Evolutionary conservation across 2,329 filamentous ascomycete species (phyloP), one percentile per base, ranked within the genome.

Genomic region (Phyllosticta citribraziliensis): DNA sequence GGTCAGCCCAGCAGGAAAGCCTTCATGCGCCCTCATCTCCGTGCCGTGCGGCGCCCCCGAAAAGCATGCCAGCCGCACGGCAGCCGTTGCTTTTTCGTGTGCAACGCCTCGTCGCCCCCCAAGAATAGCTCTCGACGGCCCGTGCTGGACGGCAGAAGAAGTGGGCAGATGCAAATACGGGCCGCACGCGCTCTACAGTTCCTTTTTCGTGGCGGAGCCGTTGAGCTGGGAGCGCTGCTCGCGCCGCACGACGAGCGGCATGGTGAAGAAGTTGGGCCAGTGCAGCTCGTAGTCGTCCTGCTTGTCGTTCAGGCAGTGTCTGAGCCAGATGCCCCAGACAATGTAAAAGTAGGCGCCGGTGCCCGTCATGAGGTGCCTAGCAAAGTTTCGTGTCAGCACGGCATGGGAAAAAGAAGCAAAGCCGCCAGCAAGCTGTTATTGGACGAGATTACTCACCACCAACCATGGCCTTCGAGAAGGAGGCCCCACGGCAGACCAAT

Each of bases 341-440:
- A 95, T 90, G 70, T 93, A 91, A 70, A 87, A 88, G 73, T 95
- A 95, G 17, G 89, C 89, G 71, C 90, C 90, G 40, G 87, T 78
- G 12, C 89, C 89, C 0, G 90, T 94, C 81, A 93, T 86, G 47
- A 93, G 69, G 74, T 93, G 89, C 88, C 87, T 81, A 58, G 8
- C 17, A 53, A 55, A 52, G 33, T 54, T 40, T 24, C 22, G 24
- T 20, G 24, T 20, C 35, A 50, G 19, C 55, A n/a, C n/a, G 2
- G 55, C 40, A 12, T 19, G 20, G 27, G 5, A 35, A 35, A 40
- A 17, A 47, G 20, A 12, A 22, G 57, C 51, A 57, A 52, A 47
- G 53, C 4, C 35, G 35, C 27, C 19, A 30, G 19, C 57, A 30
- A 22, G n/a, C n/a, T n/a, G n/a, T n/a, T 22, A 22, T 2, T 22